Base-by-base conservation (phyloP, 495 filamentous ascomycete species). In the Lasiosphaeriaceae sp. region DNA sequence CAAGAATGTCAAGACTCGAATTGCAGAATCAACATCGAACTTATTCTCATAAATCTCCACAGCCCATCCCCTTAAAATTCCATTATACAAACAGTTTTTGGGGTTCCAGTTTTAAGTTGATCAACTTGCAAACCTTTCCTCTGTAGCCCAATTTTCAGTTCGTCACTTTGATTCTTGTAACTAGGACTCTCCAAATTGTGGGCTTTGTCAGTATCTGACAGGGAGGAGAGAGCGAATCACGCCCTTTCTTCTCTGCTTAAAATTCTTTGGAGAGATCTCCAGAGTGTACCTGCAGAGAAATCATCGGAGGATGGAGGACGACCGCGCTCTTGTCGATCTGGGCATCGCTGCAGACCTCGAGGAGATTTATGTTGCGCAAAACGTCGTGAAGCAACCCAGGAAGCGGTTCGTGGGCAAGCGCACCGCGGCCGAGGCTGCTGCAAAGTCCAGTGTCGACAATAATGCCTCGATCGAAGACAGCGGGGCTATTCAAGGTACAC, bases 371-470 rank as follows among this genome's bases (percentile, higher is more conserved):
- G 65, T 70, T 24, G 60, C 67, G 21, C 66, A 71, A 52, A 66
- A 69, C 37, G 63, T 58, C 0, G 55, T 70, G 44, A 77, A 73
- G 60, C 80, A 84, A 52, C 90, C 90, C 20, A 89, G 85, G 72
- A 91, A 88, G 70, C 80, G 90, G 54, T 94, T 94, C 58, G 85
- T 94, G 23, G 90, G 89, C 14, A 76, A 86, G 59, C 83, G 85
- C 56, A 66, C 74, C 41, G 72, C 77, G 0, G 76, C 70, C 5
- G 71, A 69, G 47, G 79, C 81, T 3, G 83, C 83, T 37, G 75
- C 85, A 52, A 77, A 78, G 37, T 74, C 77, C 59, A 77, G 58
- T 16, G 17, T 61, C 62, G 34, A n/a, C 20, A 64, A 80, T 74
- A 74, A 75, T 24, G 66, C 75, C 8, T 72, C 77, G 8, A 78